phyloP scores from a whole-genome alignment of 2,329 filamentous ascomycete genomes.

The Neopestalotiopsis sp. region DNA sequence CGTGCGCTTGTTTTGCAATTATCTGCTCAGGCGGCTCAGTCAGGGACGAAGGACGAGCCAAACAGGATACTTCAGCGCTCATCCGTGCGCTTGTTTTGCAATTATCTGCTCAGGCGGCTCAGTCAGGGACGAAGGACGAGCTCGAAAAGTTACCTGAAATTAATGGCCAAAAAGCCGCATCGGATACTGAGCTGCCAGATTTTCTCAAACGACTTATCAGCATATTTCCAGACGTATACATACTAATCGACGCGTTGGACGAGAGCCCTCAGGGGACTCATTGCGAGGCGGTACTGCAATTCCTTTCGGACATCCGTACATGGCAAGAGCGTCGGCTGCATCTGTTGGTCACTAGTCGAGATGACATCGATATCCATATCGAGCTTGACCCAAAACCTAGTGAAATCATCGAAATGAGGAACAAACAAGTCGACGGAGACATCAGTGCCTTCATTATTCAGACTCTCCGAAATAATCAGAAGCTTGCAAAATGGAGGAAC shows the following conservation, averaged over 20 bases:
- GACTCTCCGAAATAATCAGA: conserved; percentile 28
- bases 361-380: conserved; percentile 37
- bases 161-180: conserved; percentile 25
- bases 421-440: conserved; percentile 30
- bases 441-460: conserved; percentile 34
- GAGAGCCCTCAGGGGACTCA: conserved; percentile 37
- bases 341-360: conserved; percentile 37
- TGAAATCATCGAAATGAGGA: conserved; percentile 28
- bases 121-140: conserved; percentile 14
- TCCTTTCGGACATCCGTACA: conserved; percentile 30
- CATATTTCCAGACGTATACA: conserved; percentile 38
- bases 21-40: conserved; percentile 30
- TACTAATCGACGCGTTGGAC: conserved; percentile 44
- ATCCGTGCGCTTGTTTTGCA: conserved; percentile 41
- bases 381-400: conserved; percentile 22
- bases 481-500: conserved; percentile 31
- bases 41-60: conserved; percentile 25
- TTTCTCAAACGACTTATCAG: conserved; percentile 30
- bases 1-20: conserved; percentile 41
- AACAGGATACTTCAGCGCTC: conserved; percentile 38
- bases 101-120: conserved; percentile 34
- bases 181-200: conserved; percentile 28
- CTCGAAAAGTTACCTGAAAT: conserved; percentile 27
- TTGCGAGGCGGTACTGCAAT: conserved; percentile 32
- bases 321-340: conserved; percentile 33